These are phyloP conservation scores for Ogataea methanolica DNA, from an alignment of 805 yeast species.

Conservation along the genomic window DNA sequence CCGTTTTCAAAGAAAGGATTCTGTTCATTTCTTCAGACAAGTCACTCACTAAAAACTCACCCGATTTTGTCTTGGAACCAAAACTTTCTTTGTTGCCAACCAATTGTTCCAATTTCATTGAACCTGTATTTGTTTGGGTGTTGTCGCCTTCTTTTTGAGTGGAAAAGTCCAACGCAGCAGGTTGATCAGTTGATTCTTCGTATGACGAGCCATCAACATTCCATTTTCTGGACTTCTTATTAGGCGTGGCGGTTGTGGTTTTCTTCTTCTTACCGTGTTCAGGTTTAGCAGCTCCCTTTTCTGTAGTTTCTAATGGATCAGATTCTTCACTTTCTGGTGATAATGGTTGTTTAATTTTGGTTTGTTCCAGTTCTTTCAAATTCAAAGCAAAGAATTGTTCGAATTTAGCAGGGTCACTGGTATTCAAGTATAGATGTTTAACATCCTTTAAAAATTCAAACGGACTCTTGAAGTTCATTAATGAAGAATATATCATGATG, in stretches of 20 bases:
- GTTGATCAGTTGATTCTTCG: conserved; percentile 37
- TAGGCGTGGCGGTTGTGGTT: conserved; percentile 8
- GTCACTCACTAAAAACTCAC: conserved; percentile 64
- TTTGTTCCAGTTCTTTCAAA: conserved; percentile 25
- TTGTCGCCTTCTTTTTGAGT: conserved; percentile 17
- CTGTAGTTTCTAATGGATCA: not conserved
- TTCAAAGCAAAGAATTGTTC: conserved; percentile 37
- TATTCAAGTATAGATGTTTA: conserved; percentile 19
- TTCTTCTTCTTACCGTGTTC: conserved; percentile 7
- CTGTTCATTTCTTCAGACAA: conserved; percentile 48
- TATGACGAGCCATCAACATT: conserved; percentile 55
- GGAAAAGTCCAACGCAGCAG: conserved; percentile 54
- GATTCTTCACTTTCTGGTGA: conserved; percentile 4
- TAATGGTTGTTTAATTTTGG: conserved; percentile 7
- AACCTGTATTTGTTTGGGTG: conserved; percentile 8
- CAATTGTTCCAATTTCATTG: conserved; percentile 26
- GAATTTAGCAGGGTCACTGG: conserved; percentile 28
- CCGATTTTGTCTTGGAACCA: conserved; percentile 42
- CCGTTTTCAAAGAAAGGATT: conserved; percentile 28
- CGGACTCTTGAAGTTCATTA: conserved; percentile 25
- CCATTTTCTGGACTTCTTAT: conserved; percentile 57
- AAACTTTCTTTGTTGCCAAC: conserved; percentile 37
- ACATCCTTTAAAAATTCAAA: conserved; percentile 26
- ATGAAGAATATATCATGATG: conserved; percentile 39
- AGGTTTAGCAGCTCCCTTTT: not conserved